Percentiles rank a stretch among this genome's conserved stretches.
Evolutionary conservation across 2,329 filamentous ascomycete species (phyloP).

Genomic region (Penicillium occitanis): DNA sequence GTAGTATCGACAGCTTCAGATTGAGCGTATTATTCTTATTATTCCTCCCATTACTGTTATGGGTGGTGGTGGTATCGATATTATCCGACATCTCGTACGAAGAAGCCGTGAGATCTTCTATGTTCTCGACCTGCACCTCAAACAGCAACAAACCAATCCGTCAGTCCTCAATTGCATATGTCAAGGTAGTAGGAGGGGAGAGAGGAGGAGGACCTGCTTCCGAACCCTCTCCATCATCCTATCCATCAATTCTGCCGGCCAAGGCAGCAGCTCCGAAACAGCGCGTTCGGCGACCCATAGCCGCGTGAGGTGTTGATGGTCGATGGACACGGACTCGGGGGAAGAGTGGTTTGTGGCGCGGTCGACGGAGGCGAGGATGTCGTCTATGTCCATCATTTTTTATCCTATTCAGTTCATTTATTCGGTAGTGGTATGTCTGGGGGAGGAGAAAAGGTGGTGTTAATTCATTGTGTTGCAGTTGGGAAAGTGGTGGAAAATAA

Average conservation of each 20-base stretch:
- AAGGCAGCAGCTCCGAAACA: conserved; percentile 84
- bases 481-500: neutral
- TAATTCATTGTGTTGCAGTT: neutral
- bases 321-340: conserved; percentile 49
- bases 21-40: conserved; percentile 70
- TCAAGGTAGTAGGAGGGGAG: too few relatives aligned
- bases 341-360: conserved; percentile 48
- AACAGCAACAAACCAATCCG: neutral
- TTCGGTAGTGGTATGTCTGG: neutral
- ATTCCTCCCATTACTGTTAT: neutral
- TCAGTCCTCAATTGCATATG: neutral
- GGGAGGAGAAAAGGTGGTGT: neutral
- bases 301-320: conserved; percentile 85
- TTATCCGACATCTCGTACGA: conserved; percentile 40
- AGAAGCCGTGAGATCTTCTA: conserved; percentile 59
- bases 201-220: conserved; percentile 47
- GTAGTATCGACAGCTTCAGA: conserved; percentile 88
- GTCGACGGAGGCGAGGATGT: conserved; percentile 74
- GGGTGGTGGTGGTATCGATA: neutral
- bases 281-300: conserved; percentile 92
- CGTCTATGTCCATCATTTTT: conserved; percentile 60
- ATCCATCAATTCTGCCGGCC: conserved; percentile 73
- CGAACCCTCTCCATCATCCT: conserved; percentile 73
- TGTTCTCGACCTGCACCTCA: conserved; percentile 57
- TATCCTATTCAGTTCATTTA: neutral